Base-by-base conservation (phyloP, 23 red algal genomes). In the Gracilariopsis chorda region DNA sequence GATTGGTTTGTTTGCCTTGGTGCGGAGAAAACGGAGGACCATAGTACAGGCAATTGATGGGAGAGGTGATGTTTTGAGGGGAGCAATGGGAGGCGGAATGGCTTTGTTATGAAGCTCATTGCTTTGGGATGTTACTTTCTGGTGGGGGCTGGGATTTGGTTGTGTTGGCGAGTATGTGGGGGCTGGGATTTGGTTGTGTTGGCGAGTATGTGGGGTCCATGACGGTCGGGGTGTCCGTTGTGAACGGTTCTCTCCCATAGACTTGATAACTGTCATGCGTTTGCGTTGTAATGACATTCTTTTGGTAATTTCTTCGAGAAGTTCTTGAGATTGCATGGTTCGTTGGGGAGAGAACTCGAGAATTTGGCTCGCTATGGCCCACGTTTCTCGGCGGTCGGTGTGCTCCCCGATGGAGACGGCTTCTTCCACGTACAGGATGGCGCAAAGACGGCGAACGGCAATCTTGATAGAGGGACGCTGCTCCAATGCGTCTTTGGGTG, bases 351-450 rank as follows among this genome's bases (percentile, higher is more conserved):
- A 25, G n/a, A 25, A 58, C 28, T 58, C 53, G n/a, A 58, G 28
- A 9, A 58, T 58, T 25, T 58, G 53, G 16, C 53, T 58, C 3
- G 53, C 53, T 58, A 25, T 58, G 6, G 53, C 16, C 53, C 53
- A 58, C 5, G 53, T 25, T 6, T 58, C 53, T 19, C 53, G 53
- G 5, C 53, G 4, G 16, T 58, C 53, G n/a, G n/a, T 58, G 53
- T 58, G 28, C 14, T 58, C 7, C 35, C 47, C 71, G 20, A 44
- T 77, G 71, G 20, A 37, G 32, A 59, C 30, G 25, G n/a, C 24
- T n/a, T 81, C 52, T 33, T 81, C 48, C 48, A 81, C 51, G 52
- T 36, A 44, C 46, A 62, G 28, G 45, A 81, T 81, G 17, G 45
- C 42, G 27, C 35, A 56, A 27, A 81, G 77, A 16, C 77, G 77